Base-by-base conservation (phyloP, 805 yeast genomes). In the Spathaspora sp. region DNA sequence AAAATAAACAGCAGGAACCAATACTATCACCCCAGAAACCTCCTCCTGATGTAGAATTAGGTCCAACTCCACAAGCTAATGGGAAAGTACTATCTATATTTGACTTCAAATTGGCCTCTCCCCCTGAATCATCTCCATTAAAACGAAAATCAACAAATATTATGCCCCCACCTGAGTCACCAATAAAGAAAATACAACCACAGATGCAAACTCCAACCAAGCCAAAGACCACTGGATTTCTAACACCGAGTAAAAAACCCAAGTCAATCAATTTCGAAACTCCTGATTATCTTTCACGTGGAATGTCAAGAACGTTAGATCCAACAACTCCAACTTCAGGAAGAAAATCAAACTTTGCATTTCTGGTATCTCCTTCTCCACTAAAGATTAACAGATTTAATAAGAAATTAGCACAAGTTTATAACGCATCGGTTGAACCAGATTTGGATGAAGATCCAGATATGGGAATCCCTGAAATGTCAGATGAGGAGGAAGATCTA, bases 1-100 rank as follows among this genome's bases (percentile, higher is more conserved):
- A 61, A 44, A 46, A n/a, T n/a, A 42, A 45, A 23, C 32, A 45
- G 20, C 49, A 42, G 10, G 48, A 29, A 10, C 23, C 48, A 14
- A 29, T 47, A 16, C 31, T 18, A 45, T n/a, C 46, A 20, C 42
- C 39, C 4, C 32, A n/a, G 2, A 8, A 17, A 31, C 42, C 42
- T 17, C 35, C 42, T 48, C 49, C 14, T 42, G 19, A 32, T 7
- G 20, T 35, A 2, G 87, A 82, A 53, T 63, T 89, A 11, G 96
- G 96, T 0, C 97, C 97, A 0, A 89, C 97, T 0, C 97, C 97
- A 0, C 96, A 89, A 58, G 77, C 89, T 9, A 77, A 85, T 54
- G 97, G 97, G 0, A 79, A 86, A 49, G 87, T 88, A 0, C 64
- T 87, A 32, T 83, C 94, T 16, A 73, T 89, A 3, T 85, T 89